phyloP scores from a whole-genome alignment of 1,284 basidiomycete genomes.

The Puccinia coronata region DNA sequence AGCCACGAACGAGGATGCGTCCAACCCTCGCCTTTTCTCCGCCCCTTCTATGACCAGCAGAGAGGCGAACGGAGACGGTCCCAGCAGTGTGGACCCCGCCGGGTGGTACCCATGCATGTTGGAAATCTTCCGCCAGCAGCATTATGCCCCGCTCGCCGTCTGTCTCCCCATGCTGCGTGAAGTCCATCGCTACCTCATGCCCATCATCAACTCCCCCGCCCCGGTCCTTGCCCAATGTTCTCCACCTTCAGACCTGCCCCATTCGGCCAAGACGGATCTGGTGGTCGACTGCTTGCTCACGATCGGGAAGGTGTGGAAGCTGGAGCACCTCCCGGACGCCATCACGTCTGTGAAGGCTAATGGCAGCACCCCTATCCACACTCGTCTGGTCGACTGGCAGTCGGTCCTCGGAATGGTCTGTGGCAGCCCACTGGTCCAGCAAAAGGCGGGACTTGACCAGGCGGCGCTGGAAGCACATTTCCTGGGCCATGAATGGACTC shows the following conservation, averaged over 20 bases:
- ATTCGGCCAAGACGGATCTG: background rate
- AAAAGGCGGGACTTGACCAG: background rate
- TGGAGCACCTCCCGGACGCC: background rate
- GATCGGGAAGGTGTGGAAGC: conserved; percentile 22
- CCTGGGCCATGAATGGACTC: background rate
- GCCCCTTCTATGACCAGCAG: too few relatives aligned
- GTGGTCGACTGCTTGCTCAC: background rate
- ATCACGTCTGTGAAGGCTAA: background rate
- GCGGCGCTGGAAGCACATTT: conserved; percentile 3
- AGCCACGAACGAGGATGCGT: too few relatives aligned
- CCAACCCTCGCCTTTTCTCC: too few relatives aligned
- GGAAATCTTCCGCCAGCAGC: background rate
- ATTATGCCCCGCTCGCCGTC: background rate
- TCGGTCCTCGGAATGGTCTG: background rate
- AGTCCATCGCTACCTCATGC: too few relatives aligned
- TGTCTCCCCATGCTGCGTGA: conserved; percentile 36
- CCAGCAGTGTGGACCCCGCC: too few relatives aligned
- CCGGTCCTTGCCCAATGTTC: background rate
- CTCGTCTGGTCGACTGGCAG: conserved; percentile 11
- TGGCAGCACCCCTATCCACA: too few relatives aligned
- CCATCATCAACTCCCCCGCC: too few relatives aligned
- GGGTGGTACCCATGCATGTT: background rate
- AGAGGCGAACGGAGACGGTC: too few relatives aligned
- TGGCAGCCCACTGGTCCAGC: background rate
- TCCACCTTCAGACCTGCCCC: background rate